Evolutionary conservation across 2,329 filamentous ascomycete species (phyloP).

Genomic region (Talaromyces sp.): DNA sequence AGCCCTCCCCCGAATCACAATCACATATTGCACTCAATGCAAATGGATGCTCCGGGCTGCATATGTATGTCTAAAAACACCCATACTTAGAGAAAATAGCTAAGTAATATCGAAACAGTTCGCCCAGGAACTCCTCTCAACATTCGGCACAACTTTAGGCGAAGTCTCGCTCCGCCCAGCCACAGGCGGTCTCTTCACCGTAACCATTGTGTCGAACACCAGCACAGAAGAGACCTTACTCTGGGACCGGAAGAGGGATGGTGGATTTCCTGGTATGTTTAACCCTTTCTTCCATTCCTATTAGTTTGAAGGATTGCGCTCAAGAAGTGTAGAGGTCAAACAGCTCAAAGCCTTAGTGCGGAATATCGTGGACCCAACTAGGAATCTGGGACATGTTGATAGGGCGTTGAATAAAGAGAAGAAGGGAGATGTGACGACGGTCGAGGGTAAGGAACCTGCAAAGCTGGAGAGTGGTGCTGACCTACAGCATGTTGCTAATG

Average conservation of each 20-base stretch:
- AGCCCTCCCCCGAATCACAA: constrained; percentile 71
- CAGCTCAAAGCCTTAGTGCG: constrained; percentile 80
- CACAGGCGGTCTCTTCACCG: constrained; percentile 78
- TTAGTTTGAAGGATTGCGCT: not conserved
- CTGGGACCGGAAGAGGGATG: constrained; percentile 85
- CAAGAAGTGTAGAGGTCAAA: constrained; percentile 65
- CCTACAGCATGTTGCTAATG: not conserved
- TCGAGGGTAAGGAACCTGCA: not conserved
- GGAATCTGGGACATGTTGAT: constrained; percentile 80
- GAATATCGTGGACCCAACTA: constrained; percentile 73
- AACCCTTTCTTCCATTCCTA: not conserved
- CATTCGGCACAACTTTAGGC: constrained; percentile 77
- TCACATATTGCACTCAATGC: constrained; percentile 90
- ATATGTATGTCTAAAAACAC: constrained; percentile 60
- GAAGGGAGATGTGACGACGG: not conserved
- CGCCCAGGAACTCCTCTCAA: constrained; percentile 91
- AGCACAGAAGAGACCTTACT: constrained; percentile 52
- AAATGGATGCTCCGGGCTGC: constrained; percentile 86
- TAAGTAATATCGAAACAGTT: constrained; percentile 57
- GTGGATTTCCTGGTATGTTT: constrained; percentile 72
- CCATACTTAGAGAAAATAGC: not conserved
- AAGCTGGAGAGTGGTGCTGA: not conserved
- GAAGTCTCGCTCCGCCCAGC: constrained; percentile 83
- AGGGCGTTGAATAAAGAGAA: constrained; percentile 34
- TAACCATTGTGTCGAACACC: constrained; percentile 56